These are phyloP conservation scores for Podospora pseudoanserina DNA, from an alignment of 495 filamentous ascomycete species.

Conservation along the genomic window DNA sequence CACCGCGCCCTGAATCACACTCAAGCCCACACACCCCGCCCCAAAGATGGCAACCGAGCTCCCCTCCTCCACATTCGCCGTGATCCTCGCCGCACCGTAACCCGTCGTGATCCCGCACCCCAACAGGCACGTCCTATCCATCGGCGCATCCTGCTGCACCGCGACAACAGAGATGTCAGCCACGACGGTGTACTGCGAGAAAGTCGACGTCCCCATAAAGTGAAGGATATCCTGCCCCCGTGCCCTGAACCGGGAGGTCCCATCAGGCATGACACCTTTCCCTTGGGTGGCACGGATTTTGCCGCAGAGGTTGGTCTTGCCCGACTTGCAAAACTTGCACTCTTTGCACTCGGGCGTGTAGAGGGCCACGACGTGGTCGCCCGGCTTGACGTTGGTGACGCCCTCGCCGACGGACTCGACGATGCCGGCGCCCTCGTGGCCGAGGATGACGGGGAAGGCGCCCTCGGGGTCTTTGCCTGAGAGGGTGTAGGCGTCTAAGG, in stretches of 20 bases:
- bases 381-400: conserved; percentile 88
- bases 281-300: conserved; percentile 98
- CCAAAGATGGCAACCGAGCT: conserved; percentile 93
- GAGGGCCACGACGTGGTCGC: conserved; percentile 89
- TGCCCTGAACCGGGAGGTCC: conserved; percentile 90
- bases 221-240: conserved; percentile 92
- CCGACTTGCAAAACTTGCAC: conserved; percentile 99
- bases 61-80: conserved; percentile 84
- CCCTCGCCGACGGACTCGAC: conserved; percentile 97
- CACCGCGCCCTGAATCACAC: conserved; percentile 93
- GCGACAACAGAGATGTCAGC: conserved; percentile 97
- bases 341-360: conserved; percentile 97
- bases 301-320: conserved; percentile 99
- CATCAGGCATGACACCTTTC: conserved; percentile 94
- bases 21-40: conserved; percentile 91
- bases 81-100: conserved; percentile 92
- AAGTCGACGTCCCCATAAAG: conserved; percentile 99
- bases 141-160: conserved; percentile 84
- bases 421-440: conserved; percentile 94
- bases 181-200: conserved; percentile 97
- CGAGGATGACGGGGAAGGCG: conserved; percentile 93
- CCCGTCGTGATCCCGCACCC: conserved; percentile 98
- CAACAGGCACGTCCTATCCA: conserved; percentile 92
- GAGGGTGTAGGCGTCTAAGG: conserved; percentile 89
- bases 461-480: conserved; percentile 98